phyloP scores from a whole-genome alignment of 2,329 filamentous ascomycete genomes.

The Diaporthe nobilis region DNA sequence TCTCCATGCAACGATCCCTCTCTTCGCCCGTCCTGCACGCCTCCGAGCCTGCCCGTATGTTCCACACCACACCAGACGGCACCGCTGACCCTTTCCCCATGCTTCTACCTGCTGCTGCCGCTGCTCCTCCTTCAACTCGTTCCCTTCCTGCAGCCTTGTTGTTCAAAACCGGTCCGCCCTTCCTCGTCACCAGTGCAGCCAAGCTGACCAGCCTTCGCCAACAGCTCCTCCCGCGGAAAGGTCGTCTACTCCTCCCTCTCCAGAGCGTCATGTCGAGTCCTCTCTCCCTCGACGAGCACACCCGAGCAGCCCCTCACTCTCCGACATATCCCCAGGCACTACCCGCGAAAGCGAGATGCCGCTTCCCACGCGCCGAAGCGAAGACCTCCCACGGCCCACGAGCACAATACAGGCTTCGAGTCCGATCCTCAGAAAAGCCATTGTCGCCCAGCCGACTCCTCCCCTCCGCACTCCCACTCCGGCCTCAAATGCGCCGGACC shows the following conservation, averaged over 20 bases:
- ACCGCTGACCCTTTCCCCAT: not conserved
- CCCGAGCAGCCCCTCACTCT: constrained; percentile 69
- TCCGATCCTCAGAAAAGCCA: constrained; percentile 60
- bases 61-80: not conserved
- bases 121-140: not conserved
- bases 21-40: constrained; percentile 73
- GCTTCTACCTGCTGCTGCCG: not conserved
- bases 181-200: not conserved
- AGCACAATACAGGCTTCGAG: constrained; percentile 54
- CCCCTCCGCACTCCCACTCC: constrained; percentile 47
- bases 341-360: constrained; percentile 53
- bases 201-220: constrained; percentile 27
- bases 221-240: constrained; percentile 51
- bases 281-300: constrained; percentile 65
- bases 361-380: constrained; percentile 59
- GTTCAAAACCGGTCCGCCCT: constrained; percentile 38
- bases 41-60: constrained; percentile 69
- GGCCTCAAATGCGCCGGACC: constrained; percentile 43
- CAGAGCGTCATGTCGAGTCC: constrained; percentile 64
- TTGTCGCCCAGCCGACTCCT: constrained; percentile 62
- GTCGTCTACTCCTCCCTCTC: constrained; percentile 67
- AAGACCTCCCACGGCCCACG: constrained; percentile 58
- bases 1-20: constrained; percentile 73
- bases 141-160: not conserved
- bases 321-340: constrained; percentile 43